Conservation (phyloP, 345 rosid genomes). For the Brassica rapa region DNA sequence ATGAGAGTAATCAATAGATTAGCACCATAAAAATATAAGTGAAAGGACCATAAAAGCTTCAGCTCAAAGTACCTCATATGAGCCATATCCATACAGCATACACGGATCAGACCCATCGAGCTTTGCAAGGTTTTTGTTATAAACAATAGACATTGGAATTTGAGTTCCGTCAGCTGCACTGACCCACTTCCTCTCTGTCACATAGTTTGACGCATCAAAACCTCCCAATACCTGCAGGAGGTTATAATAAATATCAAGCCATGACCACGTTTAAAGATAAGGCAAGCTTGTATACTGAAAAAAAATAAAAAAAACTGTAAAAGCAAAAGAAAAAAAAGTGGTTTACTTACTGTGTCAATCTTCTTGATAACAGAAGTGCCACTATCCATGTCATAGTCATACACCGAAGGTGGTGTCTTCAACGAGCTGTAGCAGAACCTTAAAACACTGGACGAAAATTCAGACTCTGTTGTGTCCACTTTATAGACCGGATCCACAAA, state of each 20-base stretch:
- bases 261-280: neutral
- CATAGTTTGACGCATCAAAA: constrained; percentile 77
- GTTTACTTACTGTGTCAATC: constrained; percentile 66
- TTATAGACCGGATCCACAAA: constrained; percentile 74
- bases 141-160: constrained; percentile 83
- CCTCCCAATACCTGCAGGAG: constrained; percentile 82
- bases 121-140: constrained; percentile 68
- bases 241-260: neutral
- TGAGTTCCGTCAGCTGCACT: constrained; percentile 79
- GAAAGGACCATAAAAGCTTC: constrained; percentile 9
- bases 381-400: constrained; percentile 76
- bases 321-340: neutral
- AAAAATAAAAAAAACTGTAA: neutral
- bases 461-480: constrained; percentile 55
- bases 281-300: neutral
- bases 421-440: constrained; percentile 79
- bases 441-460: constrained; percentile 64
- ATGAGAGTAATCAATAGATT: constrained; percentile 21
- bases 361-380: constrained; percentile 78
- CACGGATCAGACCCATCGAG: constrained; percentile 84
- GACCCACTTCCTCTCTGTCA: constrained; percentile 88
- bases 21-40: neutral
- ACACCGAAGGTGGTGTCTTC: constrained; percentile 78
- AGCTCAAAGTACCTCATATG: constrained; percentile 75
- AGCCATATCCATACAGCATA: constrained; percentile 90